phyloP scores from a whole-genome alignment of 2,329 filamentous ascomycete species.

The Pseudomassariella vexata region DNA sequence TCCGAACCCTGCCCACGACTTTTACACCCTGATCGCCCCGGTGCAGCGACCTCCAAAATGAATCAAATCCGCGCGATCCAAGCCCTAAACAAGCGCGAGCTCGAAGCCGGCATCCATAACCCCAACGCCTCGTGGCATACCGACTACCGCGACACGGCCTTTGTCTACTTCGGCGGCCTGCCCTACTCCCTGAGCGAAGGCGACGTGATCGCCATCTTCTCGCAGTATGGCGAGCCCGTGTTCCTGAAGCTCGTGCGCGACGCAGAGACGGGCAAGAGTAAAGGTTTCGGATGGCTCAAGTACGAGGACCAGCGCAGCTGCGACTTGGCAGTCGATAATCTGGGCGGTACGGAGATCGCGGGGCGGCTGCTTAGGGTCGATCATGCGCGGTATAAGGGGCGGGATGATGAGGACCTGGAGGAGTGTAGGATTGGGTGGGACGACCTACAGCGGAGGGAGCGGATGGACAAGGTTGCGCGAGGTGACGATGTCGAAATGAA shows the following conservation, averaged over 20 bases:
- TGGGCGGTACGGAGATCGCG: constrained; percentile 78
- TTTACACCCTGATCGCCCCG: too few species aligned
- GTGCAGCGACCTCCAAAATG: constrained; percentile 49
- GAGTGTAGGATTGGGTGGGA: constrained; percentile 55
- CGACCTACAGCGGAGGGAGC: constrained; percentile 49
- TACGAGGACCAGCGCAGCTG: constrained; percentile 97
- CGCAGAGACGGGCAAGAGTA: constrained; percentile 92
- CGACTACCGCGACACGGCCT: constrained; percentile 96
- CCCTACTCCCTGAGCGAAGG: constrained; percentile 92
- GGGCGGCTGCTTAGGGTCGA: constrained; percentile 82
- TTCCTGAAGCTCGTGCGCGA: constrained; percentile 90
- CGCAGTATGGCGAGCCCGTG: constrained; percentile 91
- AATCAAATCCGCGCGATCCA: constrained; percentile 92
- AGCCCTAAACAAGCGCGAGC: constrained; percentile 87
- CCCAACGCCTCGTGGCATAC: constrained; percentile 92
- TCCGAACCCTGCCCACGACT: too few species aligned
- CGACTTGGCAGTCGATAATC: constrained; percentile 91
- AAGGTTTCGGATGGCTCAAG: constrained; percentile 93
- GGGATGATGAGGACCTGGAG: constrained; percentile 68
- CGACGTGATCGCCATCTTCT: constrained; percentile 94
- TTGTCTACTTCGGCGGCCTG: constrained; percentile 90
- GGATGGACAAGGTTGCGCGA: constrained; percentile 2
- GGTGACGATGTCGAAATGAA: too few species aligned
- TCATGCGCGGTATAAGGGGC: constrained; percentile 84
- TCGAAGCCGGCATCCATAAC: constrained; percentile 61